Evolutionary conservation across 441 rosid genomes (phyloP).

Genomic region (Flueggea neowawraea): DNA sequence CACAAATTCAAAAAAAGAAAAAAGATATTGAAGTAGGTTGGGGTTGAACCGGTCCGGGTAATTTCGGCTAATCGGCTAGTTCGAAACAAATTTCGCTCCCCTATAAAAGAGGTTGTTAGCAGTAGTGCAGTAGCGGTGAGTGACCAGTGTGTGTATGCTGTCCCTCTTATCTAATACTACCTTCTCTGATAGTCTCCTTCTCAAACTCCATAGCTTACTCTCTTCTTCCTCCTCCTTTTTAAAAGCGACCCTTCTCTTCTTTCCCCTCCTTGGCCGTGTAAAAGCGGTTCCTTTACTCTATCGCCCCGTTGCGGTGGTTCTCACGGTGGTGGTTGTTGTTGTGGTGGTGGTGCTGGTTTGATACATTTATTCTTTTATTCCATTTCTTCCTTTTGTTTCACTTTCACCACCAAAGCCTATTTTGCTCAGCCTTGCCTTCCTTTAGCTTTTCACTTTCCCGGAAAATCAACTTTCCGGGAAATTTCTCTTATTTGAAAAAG

Average conservation of each 20-base stretch:
- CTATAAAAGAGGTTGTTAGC: neutral
- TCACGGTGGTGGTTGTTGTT: no score
- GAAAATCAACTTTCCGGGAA: constrained; percentile 41
- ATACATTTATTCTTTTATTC: constrained; percentile 4
- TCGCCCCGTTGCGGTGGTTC: no score
- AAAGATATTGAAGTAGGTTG: neutral
- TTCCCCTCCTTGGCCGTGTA: no score
- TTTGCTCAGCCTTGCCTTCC: neutral
- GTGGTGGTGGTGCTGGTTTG: neutral
- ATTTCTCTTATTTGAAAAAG: constrained; percentile 42
- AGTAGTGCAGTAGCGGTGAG: neutral
- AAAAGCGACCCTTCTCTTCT: neutral
- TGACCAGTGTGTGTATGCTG: neutral
- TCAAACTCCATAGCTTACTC: neutral
- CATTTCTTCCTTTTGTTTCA: neutral
- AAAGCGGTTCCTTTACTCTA: no score
- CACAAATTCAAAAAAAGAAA: no score
- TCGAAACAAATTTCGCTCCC: neutral
- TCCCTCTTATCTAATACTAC: neutral
- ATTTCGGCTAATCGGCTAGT: neutral
- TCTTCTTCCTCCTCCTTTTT: neutral
- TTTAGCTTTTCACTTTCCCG: neutral
- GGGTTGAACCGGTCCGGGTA: neutral
- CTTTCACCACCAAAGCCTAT: neutral
- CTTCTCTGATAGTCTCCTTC: neutral